Conservation (phyloP, 768 basidiomycete species). For the Sarcodon sp. region DNA sequence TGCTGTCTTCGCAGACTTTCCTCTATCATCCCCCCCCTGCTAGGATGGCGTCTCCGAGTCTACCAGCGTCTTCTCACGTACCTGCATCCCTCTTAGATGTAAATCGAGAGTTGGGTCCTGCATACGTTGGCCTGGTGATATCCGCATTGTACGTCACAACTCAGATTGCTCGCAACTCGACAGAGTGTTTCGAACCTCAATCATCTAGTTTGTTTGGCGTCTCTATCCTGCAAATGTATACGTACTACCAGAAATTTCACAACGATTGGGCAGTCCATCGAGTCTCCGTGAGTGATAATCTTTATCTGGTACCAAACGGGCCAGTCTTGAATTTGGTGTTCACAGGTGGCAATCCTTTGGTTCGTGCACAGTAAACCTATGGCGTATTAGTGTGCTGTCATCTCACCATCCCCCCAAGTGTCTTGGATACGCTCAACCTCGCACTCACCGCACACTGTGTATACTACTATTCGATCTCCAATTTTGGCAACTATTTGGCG, state of each 20-base stretch:
- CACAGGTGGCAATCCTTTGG: neutral
- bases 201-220: neutral
- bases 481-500: neutral
- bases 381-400: neutral
- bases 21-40: too few species aligned
- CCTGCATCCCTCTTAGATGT: too few species aligned
- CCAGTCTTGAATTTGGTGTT: neutral
- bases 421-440: neutral
- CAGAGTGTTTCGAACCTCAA: too few species aligned
- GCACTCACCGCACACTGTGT: neutral
- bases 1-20: too few species aligned
- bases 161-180: too few species aligned
- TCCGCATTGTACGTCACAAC: too few species aligned
- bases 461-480: neutral
- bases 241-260: neutral
- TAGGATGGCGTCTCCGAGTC: too few species aligned
- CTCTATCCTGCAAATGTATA: neutral
- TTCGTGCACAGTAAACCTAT: neutral
- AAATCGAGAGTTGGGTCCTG: too few species aligned
- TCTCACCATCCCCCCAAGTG: neutral
- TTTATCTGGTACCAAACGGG: neutral
- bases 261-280: neutral
- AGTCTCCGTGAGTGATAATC: neutral
- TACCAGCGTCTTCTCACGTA: too few species aligned
- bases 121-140: too few species aligned